phyloP scores from a whole-genome alignment of 1,139 yeast species.

The Diutina neorugosa region DNA sequence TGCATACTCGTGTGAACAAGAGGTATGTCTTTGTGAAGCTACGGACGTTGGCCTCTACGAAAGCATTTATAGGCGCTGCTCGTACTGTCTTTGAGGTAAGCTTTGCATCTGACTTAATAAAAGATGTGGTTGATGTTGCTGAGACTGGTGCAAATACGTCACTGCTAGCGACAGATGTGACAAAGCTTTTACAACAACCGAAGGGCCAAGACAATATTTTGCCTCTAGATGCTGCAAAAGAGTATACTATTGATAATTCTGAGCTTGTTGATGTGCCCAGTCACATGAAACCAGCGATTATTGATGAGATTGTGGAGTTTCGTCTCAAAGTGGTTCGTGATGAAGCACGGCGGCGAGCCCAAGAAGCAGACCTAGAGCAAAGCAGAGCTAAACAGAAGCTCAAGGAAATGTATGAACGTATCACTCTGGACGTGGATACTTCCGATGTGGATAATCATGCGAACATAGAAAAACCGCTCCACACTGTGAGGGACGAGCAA shows the following conservation, averaged over 20 bases:
- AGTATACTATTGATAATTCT: neutral
- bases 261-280: slow-evolving; percentile 1
- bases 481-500: neutral
- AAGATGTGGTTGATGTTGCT: neutral
- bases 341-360: slow-evolving; percentile 2
- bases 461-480: neutral
- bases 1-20: neutral
- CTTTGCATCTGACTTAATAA: neutral
- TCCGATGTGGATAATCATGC: neutral
- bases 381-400: neutral
- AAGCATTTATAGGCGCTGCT: neutral
- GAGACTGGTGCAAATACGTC: neutral
- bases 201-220: neutral
- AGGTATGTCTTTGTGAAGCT: neutral
- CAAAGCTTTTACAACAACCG: neutral
- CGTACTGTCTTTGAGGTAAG: neutral
- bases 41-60: neutral
- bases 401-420: slow-evolving; percentile 2
- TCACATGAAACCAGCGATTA: neutral
- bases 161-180: neutral
- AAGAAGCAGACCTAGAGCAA: neutral
- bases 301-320: neutral
- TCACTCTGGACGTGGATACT: neutral
- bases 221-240: neutral
- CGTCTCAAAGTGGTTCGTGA: neutral